A percentile compares a stretch with the other conserved stretches of the same genome.
Evolutionary conservation across 2,329 filamentous ascomycete genomes (phyloP).

Genomic region (Hysterium pulicare): DNA sequence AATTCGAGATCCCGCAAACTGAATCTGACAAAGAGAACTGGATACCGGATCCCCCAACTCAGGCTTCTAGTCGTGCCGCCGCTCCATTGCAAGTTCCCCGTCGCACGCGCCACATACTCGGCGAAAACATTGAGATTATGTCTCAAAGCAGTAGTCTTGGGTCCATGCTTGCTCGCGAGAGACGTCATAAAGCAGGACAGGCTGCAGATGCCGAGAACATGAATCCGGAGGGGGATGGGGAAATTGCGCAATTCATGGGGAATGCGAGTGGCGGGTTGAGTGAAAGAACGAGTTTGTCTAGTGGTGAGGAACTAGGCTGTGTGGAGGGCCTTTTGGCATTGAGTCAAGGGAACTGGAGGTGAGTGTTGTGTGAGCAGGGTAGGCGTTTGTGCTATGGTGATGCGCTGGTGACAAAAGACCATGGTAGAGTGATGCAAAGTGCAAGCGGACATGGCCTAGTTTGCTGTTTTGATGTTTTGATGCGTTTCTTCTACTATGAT

Average conservation of each 20-base stretch:
- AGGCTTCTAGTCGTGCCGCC: constrained; percentile 23
- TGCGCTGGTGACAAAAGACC: too few species aligned
- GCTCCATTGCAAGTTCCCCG: constrained; percentile 22
- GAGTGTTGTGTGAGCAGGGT: constrained; percentile 3
- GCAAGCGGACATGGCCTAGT: too few species aligned
- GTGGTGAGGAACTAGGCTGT: constrained; percentile 71
- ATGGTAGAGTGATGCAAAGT: too few species aligned
- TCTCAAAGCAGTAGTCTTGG: constrained; percentile 38
- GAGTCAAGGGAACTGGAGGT: constrained; percentile 84
- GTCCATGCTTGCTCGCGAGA: constrained; percentile 32
- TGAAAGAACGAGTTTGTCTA: constrained; percentile 54
- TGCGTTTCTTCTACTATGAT: too few species aligned
- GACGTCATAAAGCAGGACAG: constrained; percentile 22
- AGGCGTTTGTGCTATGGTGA: background rate
- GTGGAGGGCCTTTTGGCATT: constrained; percentile 84
- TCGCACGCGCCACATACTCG: constrained; percentile 41
- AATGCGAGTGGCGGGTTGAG: constrained; percentile 54
- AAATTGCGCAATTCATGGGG: constrained; percentile 72
- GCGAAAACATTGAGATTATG: constrained; percentile 44
- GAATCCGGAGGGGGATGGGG: constrained; percentile 53
- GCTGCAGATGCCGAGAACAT: constrained; percentile 26
- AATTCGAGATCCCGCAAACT: constrained; percentile 52
- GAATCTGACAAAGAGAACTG: constrained; percentile 98
- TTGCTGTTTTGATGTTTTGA: too few species aligned
- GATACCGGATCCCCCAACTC: constrained; percentile 44